Evolutionary conservation across 768 basidiomycete species (phyloP), one percentile per base, ranked within the genome.

Genomic region (Hygrophorus russula): DNA sequence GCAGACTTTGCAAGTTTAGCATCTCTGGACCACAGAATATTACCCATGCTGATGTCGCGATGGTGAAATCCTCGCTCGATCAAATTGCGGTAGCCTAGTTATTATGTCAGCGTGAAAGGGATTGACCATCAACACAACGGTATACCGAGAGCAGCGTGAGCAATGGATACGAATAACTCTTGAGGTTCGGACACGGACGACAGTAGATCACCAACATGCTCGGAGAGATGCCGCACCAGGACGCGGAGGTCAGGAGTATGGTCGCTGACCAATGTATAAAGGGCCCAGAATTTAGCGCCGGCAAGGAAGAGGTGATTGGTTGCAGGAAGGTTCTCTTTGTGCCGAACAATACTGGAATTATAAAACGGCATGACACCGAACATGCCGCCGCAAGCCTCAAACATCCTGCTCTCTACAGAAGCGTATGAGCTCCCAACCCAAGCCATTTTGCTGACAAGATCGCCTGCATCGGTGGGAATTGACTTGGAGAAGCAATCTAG

Each of bases 11-110:
- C n/a, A n/a, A n/a, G n/a, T n/a, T n/a, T n/a, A n/a, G n/a, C 36
- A 15, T 39, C 42, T n/a, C n/a, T n/a, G 20, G 49, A 38, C 33
- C 34, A 37, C 12, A 49, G 29, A 17, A 52, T 39, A 33, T 49
- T 49, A 10, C 34, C 50, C 10, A 51, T 46, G 32, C 48, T 49
- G 24, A 51, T 41, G 33, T 51, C 48, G 2, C 44, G 45, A 7
- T 49, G 47, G 10, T 46, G 40, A 32, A 30, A 46, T 14, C 42
- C 47, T 4, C 27, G 11, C 20, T 49, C 43, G 33, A 41, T 37
- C 12, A 42, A 20, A 4, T 41, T 43, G 2, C 43, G 37, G 37
- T 43, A 51, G 13, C 50, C 50, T 51, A 17, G n/a, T n/a, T 3
- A 13, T 8, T n/a, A 2, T n/a, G n/a, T 37, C 37, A 15, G n/a